These are phyloP conservation scores for Dimargaris cristalligena DNA, from an alignment of 192 early-diverging fungal genomes.

Conservation along the genomic window DNA sequence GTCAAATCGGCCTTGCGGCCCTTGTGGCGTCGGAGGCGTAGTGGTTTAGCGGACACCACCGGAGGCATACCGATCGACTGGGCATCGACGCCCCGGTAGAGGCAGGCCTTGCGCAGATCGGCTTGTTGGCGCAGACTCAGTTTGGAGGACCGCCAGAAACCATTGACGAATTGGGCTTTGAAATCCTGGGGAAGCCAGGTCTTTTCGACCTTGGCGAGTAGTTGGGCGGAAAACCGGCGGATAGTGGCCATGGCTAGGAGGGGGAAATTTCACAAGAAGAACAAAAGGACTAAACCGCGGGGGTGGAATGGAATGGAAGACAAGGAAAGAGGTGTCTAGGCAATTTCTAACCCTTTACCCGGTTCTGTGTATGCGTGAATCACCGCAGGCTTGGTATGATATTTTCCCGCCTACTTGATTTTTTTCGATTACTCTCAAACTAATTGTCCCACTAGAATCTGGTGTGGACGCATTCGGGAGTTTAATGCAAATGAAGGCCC, in stretches of 20 bases:
- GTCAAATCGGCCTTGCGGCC: constrained; percentile 18
- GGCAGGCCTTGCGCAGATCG: constrained; percentile 43
- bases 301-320: no score
- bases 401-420: no score
- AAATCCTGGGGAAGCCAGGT: constrained; percentile 17
- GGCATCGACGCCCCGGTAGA: constrained; percentile 30
- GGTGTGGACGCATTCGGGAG: no score
- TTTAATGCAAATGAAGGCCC: no score
- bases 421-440: no score
- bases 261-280: no score
- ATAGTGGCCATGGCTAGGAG: constrained; percentile 6
- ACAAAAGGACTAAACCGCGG: no score
- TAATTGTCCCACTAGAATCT: no score
- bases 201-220: constrained; percentile 5
- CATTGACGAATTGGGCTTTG: constrained; percentile 22
- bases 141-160: constrained; percentile 29
- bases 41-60: constrained; percentile 17
- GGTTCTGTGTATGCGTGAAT: no score
- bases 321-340: no score
- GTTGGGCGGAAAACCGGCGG: constrained; percentile 7
- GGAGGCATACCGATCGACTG: constrained; percentile 30
- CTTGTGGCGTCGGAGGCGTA: constrained; percentile 28
- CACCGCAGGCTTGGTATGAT: no score
- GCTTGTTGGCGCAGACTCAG: constrained; percentile 36
- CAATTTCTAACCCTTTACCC: no score